These are phyloP conservation scores for Aspergillus felis DNA, from an alignment of 2,329 filamentous ascomycete species.

Conservation along the genomic window DNA sequence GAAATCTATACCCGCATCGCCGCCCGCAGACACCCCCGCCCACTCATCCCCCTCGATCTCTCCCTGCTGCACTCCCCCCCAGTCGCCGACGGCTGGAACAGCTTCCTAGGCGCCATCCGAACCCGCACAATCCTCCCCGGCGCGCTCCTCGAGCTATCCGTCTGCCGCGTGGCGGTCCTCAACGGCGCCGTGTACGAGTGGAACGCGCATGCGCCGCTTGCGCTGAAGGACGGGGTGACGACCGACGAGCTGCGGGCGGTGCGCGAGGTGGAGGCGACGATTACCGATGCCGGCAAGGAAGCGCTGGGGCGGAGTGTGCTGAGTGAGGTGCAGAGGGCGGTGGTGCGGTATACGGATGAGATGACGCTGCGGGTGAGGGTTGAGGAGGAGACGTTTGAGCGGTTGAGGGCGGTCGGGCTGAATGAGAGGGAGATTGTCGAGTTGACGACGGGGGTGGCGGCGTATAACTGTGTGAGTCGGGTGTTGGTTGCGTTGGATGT, in stretches of 20 bases:
- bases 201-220: conserved; percentile 71
- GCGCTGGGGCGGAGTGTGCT: conserved; percentile 40
- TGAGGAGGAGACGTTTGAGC: conserved; percentile 61
- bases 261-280: conserved; percentile 52
- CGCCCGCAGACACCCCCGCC: conserved; percentile 63
- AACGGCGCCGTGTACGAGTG: conserved; percentile 84
- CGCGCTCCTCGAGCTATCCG: conserved; percentile 67
- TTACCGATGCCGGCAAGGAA: conserved; percentile 36
- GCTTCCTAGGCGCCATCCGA: conserved; percentile 54
- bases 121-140: conserved; percentile 46
- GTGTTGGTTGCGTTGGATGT: conserved; percentile 79
- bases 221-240: conserved; percentile 34
- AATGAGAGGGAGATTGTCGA: conserved; percentile 74
- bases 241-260: conserved; percentile 48
- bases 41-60: conserved; percentile 71
- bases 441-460: conserved; percentile 77
- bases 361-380: conserved; percentile 75
- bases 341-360: conserved; percentile 71
- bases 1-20: conserved; percentile 60
- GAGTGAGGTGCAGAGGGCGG: conserved; percentile 61
- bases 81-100: conserved; percentile 68
- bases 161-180: conserved; percentile 74
- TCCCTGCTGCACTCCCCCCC: conserved; percentile 70
- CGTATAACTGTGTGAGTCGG: conserved; percentile 83
- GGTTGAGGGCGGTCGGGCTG: conserved; percentile 57